Percentiles rank a stretch among this genome's conserved stretches.
Conservation (phyloP, 495 filamentous ascomycete species). For the Pyronema omphalodes region DNA sequence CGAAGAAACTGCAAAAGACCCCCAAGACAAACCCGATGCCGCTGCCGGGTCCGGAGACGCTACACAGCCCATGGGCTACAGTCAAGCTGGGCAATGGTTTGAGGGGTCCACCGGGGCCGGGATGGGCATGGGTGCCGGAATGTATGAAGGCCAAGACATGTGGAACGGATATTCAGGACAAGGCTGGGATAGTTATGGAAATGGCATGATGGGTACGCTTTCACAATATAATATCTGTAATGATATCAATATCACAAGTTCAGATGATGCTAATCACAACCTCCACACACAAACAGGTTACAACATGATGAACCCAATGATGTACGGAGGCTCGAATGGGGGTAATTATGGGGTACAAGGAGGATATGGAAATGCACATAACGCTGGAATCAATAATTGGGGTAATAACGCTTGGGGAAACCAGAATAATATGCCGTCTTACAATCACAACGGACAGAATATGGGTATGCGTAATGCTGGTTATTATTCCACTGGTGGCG, state of each 20-base stretch:
- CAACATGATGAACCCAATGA: conserved; percentile 61
- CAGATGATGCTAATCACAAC: background rate
- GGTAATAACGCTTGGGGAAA: conserved; percentile 45
- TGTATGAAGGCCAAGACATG: conserved; percentile 22
- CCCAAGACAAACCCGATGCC: background rate
- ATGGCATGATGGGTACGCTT: conserved; percentile 65
- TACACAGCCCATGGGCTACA: conserved; percentile 1
- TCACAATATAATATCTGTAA: background rate
- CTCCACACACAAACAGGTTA: conserved; percentile 8
- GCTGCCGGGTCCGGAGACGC: background rate
- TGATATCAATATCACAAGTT: background rate
- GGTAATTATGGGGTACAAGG: conserved; percentile 49
- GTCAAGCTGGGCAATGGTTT: conserved; percentile 18
- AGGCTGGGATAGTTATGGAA: conserved; percentile 21
- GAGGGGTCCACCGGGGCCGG: conserved; percentile 8
- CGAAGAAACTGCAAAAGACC: background rate
- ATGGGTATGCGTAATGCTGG: conserved; percentile 26
- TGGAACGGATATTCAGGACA: conserved; percentile 47
- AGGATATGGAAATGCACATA: conserved; percentile 51
- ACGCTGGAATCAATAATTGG: conserved; percentile 46
- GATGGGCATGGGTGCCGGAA: conserved; percentile 19
- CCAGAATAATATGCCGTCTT: conserved; percentile 40
- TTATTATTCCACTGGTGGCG: conserved; percentile 17
- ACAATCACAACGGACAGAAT: conserved; percentile 50
- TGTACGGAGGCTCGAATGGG: conserved; percentile 60